These are phyloP conservation scores for Castanea sativa DNA, from an alignment of 306 rosid genomes.

Conservation along the genomic window DNA sequence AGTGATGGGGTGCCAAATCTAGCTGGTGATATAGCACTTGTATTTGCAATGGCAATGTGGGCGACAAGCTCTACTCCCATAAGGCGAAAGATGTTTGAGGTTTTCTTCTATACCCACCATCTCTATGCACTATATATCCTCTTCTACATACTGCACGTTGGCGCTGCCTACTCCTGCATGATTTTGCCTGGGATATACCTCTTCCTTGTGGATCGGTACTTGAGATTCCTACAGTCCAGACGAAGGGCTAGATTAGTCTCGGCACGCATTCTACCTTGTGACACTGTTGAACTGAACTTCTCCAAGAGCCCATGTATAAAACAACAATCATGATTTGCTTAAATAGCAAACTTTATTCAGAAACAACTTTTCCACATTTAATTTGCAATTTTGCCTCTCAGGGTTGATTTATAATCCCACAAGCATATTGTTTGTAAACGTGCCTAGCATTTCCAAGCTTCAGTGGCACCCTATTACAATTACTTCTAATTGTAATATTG, in stretches of 20 bases:
- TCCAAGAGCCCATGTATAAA: constrained; percentile 53
- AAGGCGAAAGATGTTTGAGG: constrained; percentile 61
- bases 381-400: constrained; percentile 18
- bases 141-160: constrained; percentile 63
- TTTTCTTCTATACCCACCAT: constrained; percentile 74
- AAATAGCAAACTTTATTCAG: neutral
- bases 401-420: constrained; percentile 60
- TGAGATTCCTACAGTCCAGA: constrained; percentile 64
- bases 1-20: constrained; percentile 50
- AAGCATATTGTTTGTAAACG: constrained; percentile 61
- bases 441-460: constrained; percentile 64
- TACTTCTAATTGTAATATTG: constrained; percentile 52
- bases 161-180: constrained; percentile 47
- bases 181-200: constrained; percentile 68
- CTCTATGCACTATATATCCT: constrained; percentile 54
- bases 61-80: constrained; percentile 39
- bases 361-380: neutral
- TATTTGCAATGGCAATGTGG: constrained; percentile 54
- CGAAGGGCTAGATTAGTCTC: constrained; percentile 36
- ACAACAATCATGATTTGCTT: neutral
- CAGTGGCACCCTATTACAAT: constrained; percentile 90
- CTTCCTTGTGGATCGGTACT: constrained; percentile 55
- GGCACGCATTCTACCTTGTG: constrained; percentile 56
- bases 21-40: constrained; percentile 52
- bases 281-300: constrained; percentile 55